These are phyloP conservation scores for Macadamia tetraphylla DNA, from an alignment of 164 flowering plant species.

Conservation along the genomic window DNA sequence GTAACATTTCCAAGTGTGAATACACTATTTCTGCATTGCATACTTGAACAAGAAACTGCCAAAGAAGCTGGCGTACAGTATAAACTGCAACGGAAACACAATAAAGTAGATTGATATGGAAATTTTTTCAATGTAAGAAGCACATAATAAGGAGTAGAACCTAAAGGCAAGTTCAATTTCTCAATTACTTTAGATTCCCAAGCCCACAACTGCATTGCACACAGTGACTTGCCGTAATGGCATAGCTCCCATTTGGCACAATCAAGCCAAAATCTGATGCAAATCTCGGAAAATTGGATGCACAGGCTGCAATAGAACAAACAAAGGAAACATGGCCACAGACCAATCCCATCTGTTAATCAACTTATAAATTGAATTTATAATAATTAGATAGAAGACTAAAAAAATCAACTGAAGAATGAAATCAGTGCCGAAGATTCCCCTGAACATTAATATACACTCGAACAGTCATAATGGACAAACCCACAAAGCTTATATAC, in stretches of 20 bases:
- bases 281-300: slow-evolving; percentile 54
- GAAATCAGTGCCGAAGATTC: neutral
- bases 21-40: slow-evolving; percentile 88
- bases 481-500: neutral
- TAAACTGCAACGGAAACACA: slow-evolving; percentile 41
- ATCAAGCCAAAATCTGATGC: slow-evolving; percentile 59
- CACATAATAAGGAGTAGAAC: neutral
- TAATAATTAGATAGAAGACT: neutral
- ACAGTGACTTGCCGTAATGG: slow-evolving; percentile 85
- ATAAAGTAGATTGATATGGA: neutral
- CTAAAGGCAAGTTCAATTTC: neutral
- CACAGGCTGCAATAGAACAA: slow-evolving; percentile 58
- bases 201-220: slow-evolving; percentile 97
- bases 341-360: slow-evolving; percentile 7
- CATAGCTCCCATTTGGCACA: slow-evolving; percentile 94
- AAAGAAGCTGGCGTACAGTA: slow-evolving; percentile 85
- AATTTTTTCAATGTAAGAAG: neutral
- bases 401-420: neutral
- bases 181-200: slow-evolving; percentile 67
- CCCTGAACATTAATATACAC: neutral
- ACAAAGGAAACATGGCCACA: slow-evolving; percentile 6
- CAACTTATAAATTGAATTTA: neutral
- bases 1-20: slow-evolving; percentile 86
- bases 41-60: slow-evolving; percentile 90
- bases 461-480: neutral